These are phyloP conservation scores for Clarireedia paspali DNA, from an alignment of 2,329 filamentous ascomycete genomes.

Conservation along the genomic window DNA sequence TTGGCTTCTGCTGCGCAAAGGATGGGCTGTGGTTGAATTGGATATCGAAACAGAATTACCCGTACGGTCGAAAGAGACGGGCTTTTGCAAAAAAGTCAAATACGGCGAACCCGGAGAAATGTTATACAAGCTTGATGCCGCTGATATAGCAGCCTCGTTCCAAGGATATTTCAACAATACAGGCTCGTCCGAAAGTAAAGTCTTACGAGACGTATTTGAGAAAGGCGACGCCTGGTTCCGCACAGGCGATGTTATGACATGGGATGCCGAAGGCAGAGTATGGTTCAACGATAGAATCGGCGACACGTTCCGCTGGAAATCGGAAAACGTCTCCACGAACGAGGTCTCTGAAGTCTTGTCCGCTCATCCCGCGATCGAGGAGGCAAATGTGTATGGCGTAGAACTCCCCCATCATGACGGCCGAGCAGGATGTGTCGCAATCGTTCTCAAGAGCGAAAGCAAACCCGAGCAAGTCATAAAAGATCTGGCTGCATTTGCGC, in stretches of 20 bases:
- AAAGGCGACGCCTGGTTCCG: conserved; percentile 79
- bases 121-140: conserved; percentile 60
- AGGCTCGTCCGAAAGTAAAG: conserved; percentile 63
- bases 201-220: conserved; percentile 63
- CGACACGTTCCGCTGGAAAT: conserved; percentile 75
- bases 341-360: conserved; percentile 75
- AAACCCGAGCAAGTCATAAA: conserved; percentile 36
- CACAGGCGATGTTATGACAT: conserved; percentile 73
- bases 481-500: conserved; percentile 54
- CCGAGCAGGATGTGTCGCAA: conserved; percentile 71
- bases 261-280: conserved; percentile 60
- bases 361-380: conserved; percentile 55
- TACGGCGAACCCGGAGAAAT: conserved; percentile 66
- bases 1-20: conserved; percentile 42
- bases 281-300: conserved; percentile 79
- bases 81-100: conserved; percentile 54
- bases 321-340: conserved; percentile 73
- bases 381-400: conserved; percentile 85
- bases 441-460: conserved; percentile 47
- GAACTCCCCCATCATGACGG: conserved; percentile 74
- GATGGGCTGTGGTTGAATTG: conserved; percentile 55
- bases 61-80: conserved; percentile 58
- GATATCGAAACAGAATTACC: conserved; percentile 66
- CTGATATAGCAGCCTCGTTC: conserved; percentile 53
- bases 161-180: conserved; percentile 77